A percentile compares a stretch with the other conserved stretches of the same genome.
phyloP scores from a whole-genome alignment of 2,329 filamentous ascomycete species.

The Taxawa tesnikishii region DNA sequence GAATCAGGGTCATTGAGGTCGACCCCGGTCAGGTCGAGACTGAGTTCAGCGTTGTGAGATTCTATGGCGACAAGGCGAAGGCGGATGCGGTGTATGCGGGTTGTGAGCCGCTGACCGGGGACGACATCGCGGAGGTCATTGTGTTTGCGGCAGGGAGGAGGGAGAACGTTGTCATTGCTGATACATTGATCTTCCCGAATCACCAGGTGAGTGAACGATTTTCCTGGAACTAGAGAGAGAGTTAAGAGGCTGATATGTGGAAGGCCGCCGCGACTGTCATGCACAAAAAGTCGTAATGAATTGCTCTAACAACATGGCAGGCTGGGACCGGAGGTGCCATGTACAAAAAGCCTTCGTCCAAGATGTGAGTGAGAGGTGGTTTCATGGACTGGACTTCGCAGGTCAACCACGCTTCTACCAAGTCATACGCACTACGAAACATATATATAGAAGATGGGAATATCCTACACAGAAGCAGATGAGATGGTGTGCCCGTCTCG shows the following conservation, averaged over 20 bases:
- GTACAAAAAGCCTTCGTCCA: not conserved
- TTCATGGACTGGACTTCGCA: too few species aligned
- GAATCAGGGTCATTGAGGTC: slow-evolving; percentile 75
- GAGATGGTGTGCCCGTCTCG: too few species aligned
- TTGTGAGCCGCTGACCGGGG: slow-evolving; percentile 71
- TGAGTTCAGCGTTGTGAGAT: slow-evolving; percentile 80
- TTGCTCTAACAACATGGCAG: not conserved
- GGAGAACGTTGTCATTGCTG: slow-evolving; percentile 84
- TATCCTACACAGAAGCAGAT: too few species aligned
- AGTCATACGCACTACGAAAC: too few species aligned
- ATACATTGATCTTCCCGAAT: slow-evolving; percentile 76
- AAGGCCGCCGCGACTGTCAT: slow-evolving; percentile 32
- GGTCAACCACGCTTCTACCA: too few species aligned
- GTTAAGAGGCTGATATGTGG: slow-evolving; percentile 9
- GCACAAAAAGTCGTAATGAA: slow-evolving; percentile 24
- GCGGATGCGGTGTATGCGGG: slow-evolving; percentile 84
- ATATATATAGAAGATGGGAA: too few species aligned
- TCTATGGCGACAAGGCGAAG: slow-evolving; percentile 78
- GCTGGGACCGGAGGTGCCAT: not conserved
- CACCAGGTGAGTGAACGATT: slow-evolving; percentile 58
- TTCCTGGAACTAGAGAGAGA: not conserved
- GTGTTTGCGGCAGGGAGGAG: slow-evolving; percentile 74
- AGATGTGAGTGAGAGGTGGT: not conserved
- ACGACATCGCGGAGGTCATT: slow-evolving; percentile 82
- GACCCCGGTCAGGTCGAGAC: slow-evolving; percentile 92